Conservation (phyloP, 768 basidiomycete genomes). For the Tulasnella sp. region DNA sequence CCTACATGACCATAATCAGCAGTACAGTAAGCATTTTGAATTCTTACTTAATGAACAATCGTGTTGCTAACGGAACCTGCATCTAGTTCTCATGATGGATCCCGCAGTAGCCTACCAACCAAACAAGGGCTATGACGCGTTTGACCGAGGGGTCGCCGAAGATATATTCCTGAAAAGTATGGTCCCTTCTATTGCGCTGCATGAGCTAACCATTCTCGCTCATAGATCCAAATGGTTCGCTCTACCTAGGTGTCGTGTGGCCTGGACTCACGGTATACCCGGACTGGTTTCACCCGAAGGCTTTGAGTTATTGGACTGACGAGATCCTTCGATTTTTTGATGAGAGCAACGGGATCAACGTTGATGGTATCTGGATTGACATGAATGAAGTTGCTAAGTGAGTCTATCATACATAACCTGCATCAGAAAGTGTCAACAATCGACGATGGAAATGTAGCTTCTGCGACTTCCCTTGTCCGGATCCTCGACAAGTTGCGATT, state of each 20-base stretch:
- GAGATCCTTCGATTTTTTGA: conserved; percentile 9
- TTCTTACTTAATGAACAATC: too few species aligned
- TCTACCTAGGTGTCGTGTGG: not conserved
- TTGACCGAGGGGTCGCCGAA: not conserved
- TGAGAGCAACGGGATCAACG: conserved; percentile 7
- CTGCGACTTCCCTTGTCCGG: not conserved
- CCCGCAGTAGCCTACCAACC: not conserved
- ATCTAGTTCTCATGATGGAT: not conserved
- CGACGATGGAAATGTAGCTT: not conserved
- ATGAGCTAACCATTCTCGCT: not conserved
- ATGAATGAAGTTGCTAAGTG: conserved; percentile 26
- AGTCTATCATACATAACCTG: conserved; percentile 19
- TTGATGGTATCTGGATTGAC: conserved; percentile 24
- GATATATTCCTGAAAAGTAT: not conserved
- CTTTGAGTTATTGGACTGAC: not conserved
- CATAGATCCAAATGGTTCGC: too few species aligned
- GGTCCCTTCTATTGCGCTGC: not conserved
- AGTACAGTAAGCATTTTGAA: not conserved
- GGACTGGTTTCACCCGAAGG: conserved; percentile 9
- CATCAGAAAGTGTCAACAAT: conserved; percentile 3
- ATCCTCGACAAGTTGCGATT: not conserved
- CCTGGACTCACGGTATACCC: not conserved
- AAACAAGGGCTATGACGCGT: not conserved
- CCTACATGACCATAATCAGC: too few species aligned
- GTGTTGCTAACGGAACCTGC: too few species aligned